Evolutionary conservation across 177 flowering plant genomes (phyloP).

Genomic region (Telopea speciosissima): DNA sequence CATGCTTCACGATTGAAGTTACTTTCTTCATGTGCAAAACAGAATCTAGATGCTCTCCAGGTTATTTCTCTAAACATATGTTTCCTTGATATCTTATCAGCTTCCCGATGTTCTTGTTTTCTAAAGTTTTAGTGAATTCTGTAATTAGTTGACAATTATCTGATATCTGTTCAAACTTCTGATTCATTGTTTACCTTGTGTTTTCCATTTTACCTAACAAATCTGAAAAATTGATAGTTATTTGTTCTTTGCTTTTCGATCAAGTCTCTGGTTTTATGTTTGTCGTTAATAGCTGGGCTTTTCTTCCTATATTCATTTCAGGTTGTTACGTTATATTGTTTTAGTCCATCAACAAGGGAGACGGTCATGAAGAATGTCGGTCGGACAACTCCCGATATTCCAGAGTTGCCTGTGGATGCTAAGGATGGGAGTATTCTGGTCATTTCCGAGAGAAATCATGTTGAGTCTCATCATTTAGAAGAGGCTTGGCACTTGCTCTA

Average conservation of each 20-base stretch:
- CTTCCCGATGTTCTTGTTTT: not conserved
- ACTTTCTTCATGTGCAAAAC: conserved; percentile 53
- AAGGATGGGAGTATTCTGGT: conserved; percentile 19
- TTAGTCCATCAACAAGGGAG: conserved; percentile 47
- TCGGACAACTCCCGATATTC: conserved; percentile 24
- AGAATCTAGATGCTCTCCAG: conserved; percentile 60
- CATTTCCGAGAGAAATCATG: conserved; percentile 21
- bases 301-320: conserved; percentile 14
- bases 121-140: not conserved
- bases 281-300: not conserved
- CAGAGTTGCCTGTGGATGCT: conserved; percentile 16
- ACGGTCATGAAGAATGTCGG: conserved; percentile 34
- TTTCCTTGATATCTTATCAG: conserved; percentile 1
- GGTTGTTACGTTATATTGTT: conserved; percentile 64
- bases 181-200: not conserved
- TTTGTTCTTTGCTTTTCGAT: not conserved
- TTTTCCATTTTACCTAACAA: not conserved
- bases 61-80: conserved; percentile 20
- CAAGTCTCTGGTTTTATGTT: not conserved
- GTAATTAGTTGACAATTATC: not conserved
- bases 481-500: conserved; percentile 70
- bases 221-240: not conserved
- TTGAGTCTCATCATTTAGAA: conserved; percentile 34
- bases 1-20: conserved; percentile 96
- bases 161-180: not conserved